Evolutionary conservation across 2,329 filamentous ascomycete species (phyloP).

Genomic region (Drechslerella stenobrocha): DNA sequence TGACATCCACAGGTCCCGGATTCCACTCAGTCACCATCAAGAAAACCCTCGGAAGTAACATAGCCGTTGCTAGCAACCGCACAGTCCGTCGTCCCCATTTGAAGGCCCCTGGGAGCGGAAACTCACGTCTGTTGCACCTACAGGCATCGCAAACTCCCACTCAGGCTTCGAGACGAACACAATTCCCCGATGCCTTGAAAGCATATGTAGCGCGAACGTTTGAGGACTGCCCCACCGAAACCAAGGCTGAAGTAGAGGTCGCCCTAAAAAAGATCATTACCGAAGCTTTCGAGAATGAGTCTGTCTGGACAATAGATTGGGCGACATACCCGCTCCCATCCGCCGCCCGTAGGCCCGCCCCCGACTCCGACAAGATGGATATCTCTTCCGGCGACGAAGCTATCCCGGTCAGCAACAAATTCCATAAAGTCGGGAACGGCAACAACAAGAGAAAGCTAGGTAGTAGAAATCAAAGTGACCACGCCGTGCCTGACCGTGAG

Average conservation of each 20-base stretch:
- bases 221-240: constrained; percentile 55
- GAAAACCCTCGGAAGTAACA: constrained; percentile 33
- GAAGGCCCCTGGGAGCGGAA: constrained; percentile 10
- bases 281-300: constrained; percentile 72
- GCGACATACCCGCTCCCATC: constrained; percentile 71
- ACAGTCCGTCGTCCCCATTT: constrained; percentile 23
- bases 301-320: constrained; percentile 79
- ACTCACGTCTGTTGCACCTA: constrained; percentile 13
- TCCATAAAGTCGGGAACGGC: constrained; percentile 20
- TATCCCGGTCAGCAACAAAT: constrained; percentile 11
- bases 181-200: constrained; percentile 53
- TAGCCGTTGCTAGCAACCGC: constrained; percentile 5
- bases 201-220: constrained; percentile 64
- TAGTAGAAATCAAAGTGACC: constrained; percentile 46
- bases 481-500: constrained; percentile 24
- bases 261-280: constrained; percentile 87
- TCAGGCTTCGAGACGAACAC: constrained; percentile 25
- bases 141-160: constrained; percentile 20
- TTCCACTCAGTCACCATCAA: constrained; percentile 38
- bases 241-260: constrained; percentile 70
- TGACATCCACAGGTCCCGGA: constrained; percentile 32
- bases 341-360: constrained; percentile 32
- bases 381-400: constrained; percentile 42
- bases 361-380: constrained; percentile 35
- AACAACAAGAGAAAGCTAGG: constrained; percentile 44